phyloP scores from a whole-genome alignment of 2,329 filamentous ascomycete genomes.

The Ceratocystis albifundus region DNA sequence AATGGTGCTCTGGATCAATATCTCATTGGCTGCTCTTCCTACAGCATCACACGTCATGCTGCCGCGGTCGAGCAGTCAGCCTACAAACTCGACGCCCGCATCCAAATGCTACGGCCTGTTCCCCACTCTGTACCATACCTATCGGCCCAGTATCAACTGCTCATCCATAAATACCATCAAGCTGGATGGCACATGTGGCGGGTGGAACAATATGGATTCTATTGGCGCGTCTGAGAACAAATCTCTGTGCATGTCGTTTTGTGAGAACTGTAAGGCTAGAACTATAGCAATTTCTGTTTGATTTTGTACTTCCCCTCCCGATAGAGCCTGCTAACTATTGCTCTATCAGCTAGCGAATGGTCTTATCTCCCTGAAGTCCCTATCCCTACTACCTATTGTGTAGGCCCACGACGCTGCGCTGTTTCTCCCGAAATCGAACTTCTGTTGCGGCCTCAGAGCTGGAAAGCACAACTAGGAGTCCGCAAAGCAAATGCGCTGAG shows the following conservation, averaged over 20 bases:
- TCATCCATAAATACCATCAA: constrained; percentile 12
- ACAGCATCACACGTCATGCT: neutral
- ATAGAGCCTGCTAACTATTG: neutral
- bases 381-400: constrained; percentile 14
- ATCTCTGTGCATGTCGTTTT: constrained; percentile 16
- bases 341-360: constrained; percentile 11
- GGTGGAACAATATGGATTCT: constrained; percentile 7
- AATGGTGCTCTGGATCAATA: constrained; percentile 11
- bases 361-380: constrained; percentile 21
- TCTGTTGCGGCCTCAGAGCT: constrained; percentile 15
- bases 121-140: constrained; percentile 12
- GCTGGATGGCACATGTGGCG: constrained; percentile 13
- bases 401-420: constrained; percentile 5
- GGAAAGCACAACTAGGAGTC: constrained; percentile 15
- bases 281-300: neutral
- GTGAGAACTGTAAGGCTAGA: constrained; percentile 10
- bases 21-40: neutral
- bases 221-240: neutral
- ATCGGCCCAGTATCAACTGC: constrained; percentile 8
- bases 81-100: neutral
- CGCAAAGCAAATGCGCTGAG: constrained; percentile 15
- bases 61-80: neutral
- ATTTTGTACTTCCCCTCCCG: neutral
- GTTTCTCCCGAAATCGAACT: neutral
- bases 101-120: constrained; percentile 9